Evolutionary conservation across 2,329 filamentous ascomycete genomes (phyloP).

Genomic region (Scedosporium dehoogii): DNA sequence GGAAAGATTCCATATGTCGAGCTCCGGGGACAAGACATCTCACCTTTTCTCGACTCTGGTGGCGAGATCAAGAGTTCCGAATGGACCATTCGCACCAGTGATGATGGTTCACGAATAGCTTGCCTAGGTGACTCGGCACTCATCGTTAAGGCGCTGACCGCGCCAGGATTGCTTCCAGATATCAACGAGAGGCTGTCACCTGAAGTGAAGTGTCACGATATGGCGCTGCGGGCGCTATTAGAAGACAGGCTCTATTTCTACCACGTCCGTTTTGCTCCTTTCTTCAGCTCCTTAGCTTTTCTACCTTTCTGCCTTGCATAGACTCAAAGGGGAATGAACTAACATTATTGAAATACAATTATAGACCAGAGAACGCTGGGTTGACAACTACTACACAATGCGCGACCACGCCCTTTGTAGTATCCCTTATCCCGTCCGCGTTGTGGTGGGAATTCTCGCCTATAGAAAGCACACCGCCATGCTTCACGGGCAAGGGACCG

Average conservation of each 20-base stretch:
- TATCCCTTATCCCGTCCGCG: constrained; percentile 40
- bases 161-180: constrained; percentile 31
- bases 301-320: neutral
- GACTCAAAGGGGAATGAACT: neutral
- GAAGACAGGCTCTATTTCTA: constrained; percentile 54
- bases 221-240: constrained; percentile 41
- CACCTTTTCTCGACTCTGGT: neutral
- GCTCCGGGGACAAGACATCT: constrained; percentile 12
- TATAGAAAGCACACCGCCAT: constrained; percentile 31
- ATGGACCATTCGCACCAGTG: neutral
- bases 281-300: neutral
- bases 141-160: constrained; percentile 31
- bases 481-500: constrained; percentile 47
- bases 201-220: constrained; percentile 32
- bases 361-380: constrained; percentile 42
- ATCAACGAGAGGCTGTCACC: constrained; percentile 34
- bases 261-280: constrained; percentile 18
- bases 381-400: constrained; percentile 49
- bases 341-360: neutral
- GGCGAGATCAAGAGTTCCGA: neutral
- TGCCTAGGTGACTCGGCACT: constrained; percentile 41
- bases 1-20: constrained; percentile 53
- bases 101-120: constrained; percentile 1
- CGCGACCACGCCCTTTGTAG: constrained; percentile 36
- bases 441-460: constrained; percentile 39